Percentiles rank a stretch among this genome's conserved stretches.
phyloP scores from a whole-genome alignment of 2,329 filamentous ascomycete genomes.

The Colletotrichum chrysophilum region DNA sequence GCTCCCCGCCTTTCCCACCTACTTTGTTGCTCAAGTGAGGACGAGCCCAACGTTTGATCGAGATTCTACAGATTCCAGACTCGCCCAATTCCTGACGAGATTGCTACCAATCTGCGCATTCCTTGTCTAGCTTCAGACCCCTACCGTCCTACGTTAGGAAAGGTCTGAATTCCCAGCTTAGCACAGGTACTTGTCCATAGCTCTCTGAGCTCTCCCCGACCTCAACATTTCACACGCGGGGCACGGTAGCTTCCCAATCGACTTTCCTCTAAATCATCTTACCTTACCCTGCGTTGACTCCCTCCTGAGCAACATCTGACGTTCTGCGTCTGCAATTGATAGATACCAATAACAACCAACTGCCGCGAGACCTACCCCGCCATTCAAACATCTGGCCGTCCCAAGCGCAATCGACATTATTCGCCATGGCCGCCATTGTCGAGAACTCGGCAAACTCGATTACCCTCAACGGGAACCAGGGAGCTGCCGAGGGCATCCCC shows the following conservation, averaged over 20 bases:
- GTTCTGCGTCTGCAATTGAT: neutral
- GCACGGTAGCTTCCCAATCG: neutral
- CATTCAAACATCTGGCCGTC: neutral
- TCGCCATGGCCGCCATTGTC: conserved; percentile 13
- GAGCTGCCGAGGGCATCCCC: conserved; percentile 56
- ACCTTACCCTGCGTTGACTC: neutral
- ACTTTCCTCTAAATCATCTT: neutral
- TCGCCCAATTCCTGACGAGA: conserved; percentile 15
- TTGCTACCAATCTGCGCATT: conserved; percentile 20
- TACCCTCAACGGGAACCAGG: conserved; percentile 36
- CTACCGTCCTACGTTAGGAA: conserved; percentile 19
- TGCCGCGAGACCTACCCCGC: conserved; percentile 2
- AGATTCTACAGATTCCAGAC: neutral
- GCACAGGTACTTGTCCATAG: conserved; percentile 8
- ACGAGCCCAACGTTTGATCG: conserved; percentile 1
- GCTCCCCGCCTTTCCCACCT: neutral
- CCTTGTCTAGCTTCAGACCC: conserved; percentile 18
- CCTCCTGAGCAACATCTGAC: neutral
- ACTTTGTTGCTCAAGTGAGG: neutral
- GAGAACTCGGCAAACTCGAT: conserved; percentile 51
- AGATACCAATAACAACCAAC: neutral
- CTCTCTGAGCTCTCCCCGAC: conserved; percentile 6
- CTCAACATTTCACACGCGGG: conserved; percentile 18
- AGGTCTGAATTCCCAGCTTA: conserved; percentile 6
- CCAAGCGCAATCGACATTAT: neutral